phyloP scores from a whole-genome alignment of 2,329 filamentous ascomycete species.

The Xylariaceae sp. region DNA sequence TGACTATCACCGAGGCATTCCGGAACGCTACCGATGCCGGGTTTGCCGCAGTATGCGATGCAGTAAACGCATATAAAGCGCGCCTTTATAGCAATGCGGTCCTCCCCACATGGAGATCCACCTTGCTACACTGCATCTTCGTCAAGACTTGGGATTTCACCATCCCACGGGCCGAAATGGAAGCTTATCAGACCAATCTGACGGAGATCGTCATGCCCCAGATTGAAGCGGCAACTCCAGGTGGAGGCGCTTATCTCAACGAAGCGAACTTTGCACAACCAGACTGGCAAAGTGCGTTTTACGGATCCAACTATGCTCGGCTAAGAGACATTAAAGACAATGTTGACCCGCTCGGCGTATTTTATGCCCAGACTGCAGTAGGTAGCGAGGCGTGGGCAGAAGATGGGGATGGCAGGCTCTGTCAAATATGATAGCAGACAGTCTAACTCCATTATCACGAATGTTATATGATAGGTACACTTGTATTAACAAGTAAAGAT shows the following conservation, averaged over 20 bases:
- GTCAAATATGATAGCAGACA: neutral
- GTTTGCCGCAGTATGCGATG: constrained; percentile 41
- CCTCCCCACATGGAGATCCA: neutral
- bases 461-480: no score
- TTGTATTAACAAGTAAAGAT: no score
- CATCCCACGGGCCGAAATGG: neutral
- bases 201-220: constrained; percentile 25
- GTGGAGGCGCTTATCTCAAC: constrained; percentile 54
- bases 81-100: constrained; percentile 25
- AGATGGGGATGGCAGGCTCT: neutral
- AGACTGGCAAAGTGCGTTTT: constrained; percentile 54
- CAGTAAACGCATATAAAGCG: constrained; percentile 36
- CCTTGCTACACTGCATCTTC: constrained; percentile 1
- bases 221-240: constrained; percentile 39
- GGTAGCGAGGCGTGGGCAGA: constrained; percentile 50
- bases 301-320: constrained; percentile 51
- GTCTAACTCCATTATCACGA: no score
- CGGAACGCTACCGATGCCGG: constrained; percentile 44
- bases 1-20: constrained; percentile 26
- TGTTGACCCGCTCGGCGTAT: constrained; percentile 54
- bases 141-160: constrained; percentile 1
- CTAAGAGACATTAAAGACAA: constrained; percentile 50
- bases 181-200: constrained; percentile 20
- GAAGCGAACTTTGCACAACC: constrained; percentile 58
- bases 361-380: constrained; percentile 55